These are phyloP conservation scores for Myochromella boudieri DNA, from an alignment of 768 basidiomycete species.

Conservation along the genomic window DNA sequence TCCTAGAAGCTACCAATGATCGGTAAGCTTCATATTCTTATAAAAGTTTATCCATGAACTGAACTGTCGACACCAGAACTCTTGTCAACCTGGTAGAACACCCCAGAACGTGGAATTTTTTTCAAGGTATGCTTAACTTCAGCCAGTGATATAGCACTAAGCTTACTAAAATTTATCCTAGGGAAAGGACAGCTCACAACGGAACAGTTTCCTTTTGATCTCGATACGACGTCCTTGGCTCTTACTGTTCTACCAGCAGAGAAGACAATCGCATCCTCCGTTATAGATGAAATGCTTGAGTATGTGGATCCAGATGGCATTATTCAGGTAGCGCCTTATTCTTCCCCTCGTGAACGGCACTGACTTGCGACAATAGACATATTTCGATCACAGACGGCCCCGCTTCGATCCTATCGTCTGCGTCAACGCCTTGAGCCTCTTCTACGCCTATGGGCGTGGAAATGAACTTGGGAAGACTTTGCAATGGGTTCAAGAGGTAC, in stretches of 20 bases:
- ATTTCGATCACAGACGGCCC: constrained; percentile 50
- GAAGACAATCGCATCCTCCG: constrained; percentile 31
- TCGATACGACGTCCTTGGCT: constrained; percentile 59
- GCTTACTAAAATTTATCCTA: constrained; percentile 16
- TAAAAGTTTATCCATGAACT: background rate
- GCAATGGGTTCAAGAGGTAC: constrained; percentile 49
- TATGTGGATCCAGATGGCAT: constrained; percentile 52
- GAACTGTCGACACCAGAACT: constrained; percentile 26
- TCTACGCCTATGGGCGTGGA: constrained; percentile 49
- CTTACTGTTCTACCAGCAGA: constrained; percentile 39
- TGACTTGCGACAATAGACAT: constrained; percentile 35
- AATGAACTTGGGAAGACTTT: constrained; percentile 42
- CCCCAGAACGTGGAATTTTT: constrained; percentile 53
- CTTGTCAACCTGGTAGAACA: constrained; percentile 45
- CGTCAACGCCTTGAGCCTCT: constrained; percentile 48
- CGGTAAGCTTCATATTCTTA: constrained; percentile 24
- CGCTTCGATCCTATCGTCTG: constrained; percentile 56
- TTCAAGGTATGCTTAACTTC: constrained; percentile 35
- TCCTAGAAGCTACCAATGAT: constrained; percentile 51
- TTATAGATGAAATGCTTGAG: constrained; percentile 60
- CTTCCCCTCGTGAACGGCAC: background rate
- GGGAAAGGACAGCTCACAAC: constrained; percentile 44
- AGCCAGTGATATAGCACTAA: no score
- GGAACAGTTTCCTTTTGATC: constrained; percentile 49
- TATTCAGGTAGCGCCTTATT: constrained; percentile 33